Base-by-base conservation (phyloP, 2,329 filamentous ascomycete species). In the Fusarium verrucosum region DNA sequence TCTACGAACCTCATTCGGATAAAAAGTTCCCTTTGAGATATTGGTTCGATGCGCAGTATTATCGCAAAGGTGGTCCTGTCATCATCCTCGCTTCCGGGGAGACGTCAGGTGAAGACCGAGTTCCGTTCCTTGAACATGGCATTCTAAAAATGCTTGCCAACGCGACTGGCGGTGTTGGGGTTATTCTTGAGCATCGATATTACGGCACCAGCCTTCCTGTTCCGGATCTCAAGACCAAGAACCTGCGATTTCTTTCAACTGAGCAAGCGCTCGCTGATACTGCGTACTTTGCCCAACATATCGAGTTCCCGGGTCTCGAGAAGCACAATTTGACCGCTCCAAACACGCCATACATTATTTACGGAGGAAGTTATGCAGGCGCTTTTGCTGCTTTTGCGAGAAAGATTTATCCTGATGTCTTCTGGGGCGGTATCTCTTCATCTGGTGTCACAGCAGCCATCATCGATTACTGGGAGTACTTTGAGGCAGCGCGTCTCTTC, bases 131-230 rank as follows among this genome's bases (percentile, higher is more conserved):
- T 10, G 87, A 93, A 66, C 91, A 95, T 74, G 92, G 92, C 49
- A 89, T 96, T 49, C 81, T 92, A 1, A 82, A 87, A 32, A 84
- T 92, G 65, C 81, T 96, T 17, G 85, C 89, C 5, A 80, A 89
- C 68, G 89, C 89, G 1, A 92, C 90, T 0, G 80, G 87, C 54
- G 92, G 92, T 2, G 78, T 96, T 23, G 92, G 89, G 4, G 89
- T 96, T 4, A 85, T 96, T 42, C 83, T 96, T 4, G 92, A 96
- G 78, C 92, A 96, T 72, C 87, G 92, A 26, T 96, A 96, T 81
- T 96, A 96, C 72, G 92, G 92, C 53, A 83, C 82, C 13, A 94
- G 90, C 73, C 88, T 89, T 51, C 92, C 92, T 0, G 85, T 86
- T 0, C 74, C 82, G 1, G 84, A 94, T 70, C 81, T 94, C 37